A percentile compares a stretch with the other conserved stretches of the same genome.
Conservation (phyloP, 2,329 filamentous ascomycete species). For the Claviceps cyperi region DNA sequence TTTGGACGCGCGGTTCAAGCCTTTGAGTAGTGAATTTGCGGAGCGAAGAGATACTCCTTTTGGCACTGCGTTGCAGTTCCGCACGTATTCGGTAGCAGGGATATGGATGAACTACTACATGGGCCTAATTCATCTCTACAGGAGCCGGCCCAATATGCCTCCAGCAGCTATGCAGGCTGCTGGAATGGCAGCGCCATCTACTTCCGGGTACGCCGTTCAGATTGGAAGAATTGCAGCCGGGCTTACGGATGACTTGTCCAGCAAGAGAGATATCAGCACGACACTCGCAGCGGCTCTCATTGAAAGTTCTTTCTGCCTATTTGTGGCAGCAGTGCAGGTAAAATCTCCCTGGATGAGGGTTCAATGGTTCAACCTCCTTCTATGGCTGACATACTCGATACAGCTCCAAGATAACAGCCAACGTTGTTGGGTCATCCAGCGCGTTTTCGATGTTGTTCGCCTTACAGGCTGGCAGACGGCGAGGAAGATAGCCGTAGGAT, state of each 20-base stretch:
- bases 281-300: constrained; percentile 67
- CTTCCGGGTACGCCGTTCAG: constrained; percentile 53
- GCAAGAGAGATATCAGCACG: constrained; percentile 51
- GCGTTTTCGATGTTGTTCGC: constrained; percentile 59
- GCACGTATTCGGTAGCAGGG: constrained; percentile 74
- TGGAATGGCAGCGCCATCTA: constrained; percentile 59
- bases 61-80: constrained; percentile 65
- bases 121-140: constrained; percentile 66
- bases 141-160: constrained; percentile 79
- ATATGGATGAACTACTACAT: constrained; percentile 83
- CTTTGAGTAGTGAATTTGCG: constrained; percentile 53
- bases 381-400: not conserved
- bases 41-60: constrained; percentile 57
- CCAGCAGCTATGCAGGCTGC: constrained; percentile 81
- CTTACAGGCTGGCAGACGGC: constrained; percentile 82
- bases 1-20: constrained; percentile 62
- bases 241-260: constrained; percentile 39
- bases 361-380: not conserved
- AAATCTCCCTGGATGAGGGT: constrained; percentile 3
- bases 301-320: constrained; percentile 68
- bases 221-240: constrained; percentile 74
- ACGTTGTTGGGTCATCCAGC: constrained; percentile 61
- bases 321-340: constrained; percentile 70
- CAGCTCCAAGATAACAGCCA: constrained; percentile 46
- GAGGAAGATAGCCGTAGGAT: constrained; percentile 65